Percentiles rank a stretch among this genome's conserved stretches.
phyloP scores from a whole-genome alignment of 495 filamentous ascomycete species.

The Talaromyces proteolyticus region DNA sequence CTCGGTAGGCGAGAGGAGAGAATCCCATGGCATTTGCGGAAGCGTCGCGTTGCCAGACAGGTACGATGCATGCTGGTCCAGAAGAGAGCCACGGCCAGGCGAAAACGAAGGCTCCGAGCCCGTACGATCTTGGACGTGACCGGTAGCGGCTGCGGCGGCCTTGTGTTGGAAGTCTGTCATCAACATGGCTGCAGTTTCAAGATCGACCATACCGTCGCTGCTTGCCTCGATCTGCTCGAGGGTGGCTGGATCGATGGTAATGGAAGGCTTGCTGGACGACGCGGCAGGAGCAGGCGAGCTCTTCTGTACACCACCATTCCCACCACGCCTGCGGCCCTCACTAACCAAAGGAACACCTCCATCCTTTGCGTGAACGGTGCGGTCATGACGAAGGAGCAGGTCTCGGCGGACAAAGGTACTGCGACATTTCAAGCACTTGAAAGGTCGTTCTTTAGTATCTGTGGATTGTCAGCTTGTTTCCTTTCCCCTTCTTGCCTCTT shows the following conservation, averaged over 20 bases:
- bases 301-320: slow-evolving; percentile 49
- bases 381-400: slow-evolving; percentile 91
- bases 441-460: slow-evolving; percentile 99
- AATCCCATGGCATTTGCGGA: slow-evolving; percentile 87
- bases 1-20: slow-evolving; percentile 64
- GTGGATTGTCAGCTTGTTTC: slow-evolving; percentile 17
- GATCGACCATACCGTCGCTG: slow-evolving; percentile 91
- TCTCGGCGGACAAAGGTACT: slow-evolving; percentile 98
- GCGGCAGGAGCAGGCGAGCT: slow-evolving; percentile 55
- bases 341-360: slow-evolving; percentile 92
- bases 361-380: slow-evolving; percentile 98
- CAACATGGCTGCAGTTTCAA: slow-evolving; percentile 98
- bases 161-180: slow-evolving; percentile 99
- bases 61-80: slow-evolving; percentile 68
- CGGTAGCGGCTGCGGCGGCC: slow-evolving; percentile 77
- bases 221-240: slow-evolving; percentile 93
- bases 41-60: slow-evolving; percentile 71
- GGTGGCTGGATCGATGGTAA: slow-evolving; percentile 80
- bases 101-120: slow-evolving; percentile 68
- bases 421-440: slow-evolving; percentile 96
- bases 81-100: slow-evolving; percentile 57
- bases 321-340: slow-evolving; percentile 84
- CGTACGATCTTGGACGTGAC: slow-evolving; percentile 65
- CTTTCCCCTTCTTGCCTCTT: too few relatives aligned
- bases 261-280: slow-evolving; percentile 72